These are phyloP conservation scores for Tulasnella sp. DNA, from an alignment of 768 basidiomycete species.

Conservation along the genomic window DNA sequence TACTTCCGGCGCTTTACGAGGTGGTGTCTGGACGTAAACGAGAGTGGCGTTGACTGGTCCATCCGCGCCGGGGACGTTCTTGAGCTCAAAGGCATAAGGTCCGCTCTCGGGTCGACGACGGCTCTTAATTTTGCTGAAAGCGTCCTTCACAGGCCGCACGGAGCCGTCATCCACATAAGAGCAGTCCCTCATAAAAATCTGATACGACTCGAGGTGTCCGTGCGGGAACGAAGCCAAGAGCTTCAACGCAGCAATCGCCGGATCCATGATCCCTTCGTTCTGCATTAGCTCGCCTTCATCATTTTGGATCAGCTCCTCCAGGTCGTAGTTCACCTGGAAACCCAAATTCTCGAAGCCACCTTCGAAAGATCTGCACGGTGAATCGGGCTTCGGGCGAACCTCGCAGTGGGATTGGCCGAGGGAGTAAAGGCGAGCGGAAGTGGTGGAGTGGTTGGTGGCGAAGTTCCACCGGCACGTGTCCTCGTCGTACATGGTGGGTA, in stretches of 20 bases:
- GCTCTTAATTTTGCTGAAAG: neutral
- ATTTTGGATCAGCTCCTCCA: neutral
- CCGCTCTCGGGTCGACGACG: neutral
- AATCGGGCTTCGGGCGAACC: neutral
- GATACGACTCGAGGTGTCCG: neutral
- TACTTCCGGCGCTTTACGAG: neutral
- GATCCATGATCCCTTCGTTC: neutral
- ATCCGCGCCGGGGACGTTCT: slow-evolving; percentile 74
- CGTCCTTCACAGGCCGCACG: too few species aligned
- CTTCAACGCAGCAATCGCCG: neutral
- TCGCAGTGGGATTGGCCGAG: neutral
- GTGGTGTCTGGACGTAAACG: slow-evolving; percentile 81
- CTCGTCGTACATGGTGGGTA: neutral
- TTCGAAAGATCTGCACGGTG: neutral
- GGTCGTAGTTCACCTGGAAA: neutral
- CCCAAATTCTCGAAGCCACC: neutral
- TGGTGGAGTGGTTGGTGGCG: neutral
- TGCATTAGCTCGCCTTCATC: neutral
- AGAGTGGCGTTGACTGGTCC: slow-evolving; percentile 78
- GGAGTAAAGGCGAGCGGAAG: neutral
- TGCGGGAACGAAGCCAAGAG: neutral
- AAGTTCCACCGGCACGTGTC: neutral
- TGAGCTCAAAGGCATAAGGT: slow-evolving; percentile 41
- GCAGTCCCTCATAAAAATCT: too few species aligned
- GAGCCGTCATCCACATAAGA: too few species aligned